Evolutionary conservation across 352 stramenopile genomes (phyloP).

Genomic region (Peronospora destructor): DNA sequence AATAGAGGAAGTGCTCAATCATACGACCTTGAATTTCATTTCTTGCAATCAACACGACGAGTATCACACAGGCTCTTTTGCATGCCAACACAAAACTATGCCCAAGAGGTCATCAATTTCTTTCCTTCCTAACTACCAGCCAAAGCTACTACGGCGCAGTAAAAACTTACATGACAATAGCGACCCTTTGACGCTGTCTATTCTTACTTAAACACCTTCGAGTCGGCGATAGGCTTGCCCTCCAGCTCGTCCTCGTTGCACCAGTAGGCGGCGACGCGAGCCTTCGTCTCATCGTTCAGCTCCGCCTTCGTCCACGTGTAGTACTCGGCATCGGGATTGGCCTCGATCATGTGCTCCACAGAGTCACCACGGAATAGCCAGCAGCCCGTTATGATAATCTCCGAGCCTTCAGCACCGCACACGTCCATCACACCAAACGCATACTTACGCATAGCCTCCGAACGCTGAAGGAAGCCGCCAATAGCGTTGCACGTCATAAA

Average conservation of each 20-base stretch:
- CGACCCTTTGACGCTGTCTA: neutral
- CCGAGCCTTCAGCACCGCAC: conserved; percentile 44
- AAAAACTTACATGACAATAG: neutral
- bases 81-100: too few species aligned
- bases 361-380: conserved; percentile 89
- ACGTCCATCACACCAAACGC: conserved; percentile 86
- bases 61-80: too few species aligned
- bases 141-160: neutral
- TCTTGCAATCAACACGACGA: too few species aligned
- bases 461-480: conserved; percentile 88
- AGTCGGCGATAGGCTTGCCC: conserved; percentile 85
- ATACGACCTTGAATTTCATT: too few species aligned
- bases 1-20: too few species aligned
- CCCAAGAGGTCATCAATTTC: neutral
- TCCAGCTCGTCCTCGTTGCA: conserved; percentile 85
- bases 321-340: conserved; percentile 90
- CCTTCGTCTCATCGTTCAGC: conserved; percentile 67
- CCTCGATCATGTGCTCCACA: conserved; percentile 82
- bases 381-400: conserved; percentile 86
- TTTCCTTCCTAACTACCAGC: neutral
- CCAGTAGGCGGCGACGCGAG: conserved; percentile 83
- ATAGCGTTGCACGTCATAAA: conserved; percentile 93
- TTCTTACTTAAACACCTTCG: conserved; percentile 92
- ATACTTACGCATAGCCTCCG: conserved; percentile 89
- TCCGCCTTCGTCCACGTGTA: conserved; percentile 88